A percentile compares a stretch with the other conserved stretches of the same genome.
phyloP scores from a whole-genome alignment of 2,329 filamentous ascomycete genomes.

The Talaromyces sp. region DNA sequence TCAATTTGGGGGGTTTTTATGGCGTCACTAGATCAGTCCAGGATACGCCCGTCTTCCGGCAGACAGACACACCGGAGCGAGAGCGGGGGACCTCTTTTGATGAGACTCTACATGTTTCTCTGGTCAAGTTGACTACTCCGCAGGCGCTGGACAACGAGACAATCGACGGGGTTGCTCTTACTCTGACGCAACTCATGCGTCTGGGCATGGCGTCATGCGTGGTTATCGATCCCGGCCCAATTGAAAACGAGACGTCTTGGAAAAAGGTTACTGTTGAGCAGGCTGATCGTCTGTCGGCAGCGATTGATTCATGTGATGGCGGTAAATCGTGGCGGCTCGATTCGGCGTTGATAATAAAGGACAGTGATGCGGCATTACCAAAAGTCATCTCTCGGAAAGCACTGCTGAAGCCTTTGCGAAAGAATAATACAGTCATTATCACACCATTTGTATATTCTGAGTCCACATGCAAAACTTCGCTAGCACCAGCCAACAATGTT shows the following conservation, averaged over 20 bases:
- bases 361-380: slow-evolving; percentile 29
- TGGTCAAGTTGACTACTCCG: slow-evolving; percentile 77
- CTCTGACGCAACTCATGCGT: slow-evolving; percentile 74
- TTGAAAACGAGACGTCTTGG: slow-evolving; percentile 33
- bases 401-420: slow-evolving; percentile 61
- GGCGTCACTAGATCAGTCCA: slow-evolving; percentile 54
- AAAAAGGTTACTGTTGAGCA: slow-evolving; percentile 55
- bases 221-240: slow-evolving; percentile 66
- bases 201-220: slow-evolving; percentile 79
- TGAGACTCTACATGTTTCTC: slow-evolving; percentile 66
- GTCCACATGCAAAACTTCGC: slow-evolving; percentile 44
- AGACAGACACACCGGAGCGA: slow-evolving; percentile 43
- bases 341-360: slow-evolving; percentile 43
- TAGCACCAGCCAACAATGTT: slow-evolving; percentile 57
- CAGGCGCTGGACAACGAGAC: slow-evolving; percentile 65
- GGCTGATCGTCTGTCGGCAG: slow-evolving; percentile 67
- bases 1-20: slow-evolving; percentile 61
- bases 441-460: slow-evolving; percentile 59
- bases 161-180: slow-evolving; percentile 72
- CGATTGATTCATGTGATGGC: slow-evolving; percentile 65
- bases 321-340: slow-evolving; percentile 67
- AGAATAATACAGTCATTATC: slow-evolving; percentile 68
- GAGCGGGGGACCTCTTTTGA: slow-evolving; percentile 23
- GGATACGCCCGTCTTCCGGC: slow-evolving; percentile 57
- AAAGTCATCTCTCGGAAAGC: slow-evolving; percentile 43